Base-by-base conservation (phyloP, 2,329 filamentous ascomycete genomes). In the Colletotrichum limetticola region DNA sequence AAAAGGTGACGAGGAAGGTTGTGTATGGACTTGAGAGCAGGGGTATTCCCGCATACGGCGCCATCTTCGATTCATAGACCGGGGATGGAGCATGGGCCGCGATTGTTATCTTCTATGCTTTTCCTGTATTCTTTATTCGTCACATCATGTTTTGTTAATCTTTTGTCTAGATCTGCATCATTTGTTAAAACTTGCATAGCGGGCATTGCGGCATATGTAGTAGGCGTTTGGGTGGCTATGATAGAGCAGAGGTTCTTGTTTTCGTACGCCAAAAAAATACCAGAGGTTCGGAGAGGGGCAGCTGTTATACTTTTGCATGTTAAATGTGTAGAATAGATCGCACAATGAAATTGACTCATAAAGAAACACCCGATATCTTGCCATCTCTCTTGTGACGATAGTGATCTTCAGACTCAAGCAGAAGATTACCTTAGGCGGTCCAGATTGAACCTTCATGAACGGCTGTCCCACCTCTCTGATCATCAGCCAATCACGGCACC, bases 1-100 rank as follows among this genome's bases (percentile, higher is more conserved):
- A 91, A 70, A 87, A 82, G 69, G 87, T 94, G 42, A 94, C 92
- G 22, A 87, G 87, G 77, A 90, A 89, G 82, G 86, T 95, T 1
- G 92, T 95, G 0, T 93, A 91, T 78, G 91, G 88, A 9, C 82
- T 95, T 63, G 92, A 94, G 82, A 86, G 85, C 49, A 85, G 91
- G 68, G 91, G 92, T 0, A 81, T 94, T 8, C 86, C 90, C 2
- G 92, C 92, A 9, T 95, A 89, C 82, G 93, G 93, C 7, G 91
- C 93, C 9, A 93, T 95, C 76, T 95, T 92, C 83, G 93, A 95
- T 74, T 85, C 83, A 62, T 85, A 56, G 49, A 16, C 24, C 12
- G 11, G n/a, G 4, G 7, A 6, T 5, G 12, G 5, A 52, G 37
- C 35, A 62, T 19, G 42, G 6, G 32, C 4, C 24, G 37, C 9